phyloP scores from a whole-genome alignment of 495 filamentous ascomycete species.

The Penicillium cosmopolitanum region DNA sequence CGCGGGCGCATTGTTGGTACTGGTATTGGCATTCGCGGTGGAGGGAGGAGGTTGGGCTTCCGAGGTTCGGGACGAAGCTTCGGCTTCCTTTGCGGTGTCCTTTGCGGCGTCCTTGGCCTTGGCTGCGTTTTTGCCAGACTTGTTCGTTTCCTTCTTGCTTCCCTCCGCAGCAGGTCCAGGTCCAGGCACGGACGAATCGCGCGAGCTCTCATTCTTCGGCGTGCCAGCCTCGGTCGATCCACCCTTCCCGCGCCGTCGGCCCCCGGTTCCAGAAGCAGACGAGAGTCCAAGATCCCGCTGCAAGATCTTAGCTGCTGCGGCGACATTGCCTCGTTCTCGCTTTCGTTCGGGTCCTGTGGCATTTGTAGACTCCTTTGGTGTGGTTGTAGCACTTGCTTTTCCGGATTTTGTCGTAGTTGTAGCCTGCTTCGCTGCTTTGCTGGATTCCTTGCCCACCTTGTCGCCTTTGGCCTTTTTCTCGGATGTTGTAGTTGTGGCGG shows the following conservation, averaged over 20 bases:
- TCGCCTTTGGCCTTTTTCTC: slow-evolving; percentile 61
- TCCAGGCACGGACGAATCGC: slow-evolving; percentile 28
- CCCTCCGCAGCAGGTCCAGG: slow-evolving; percentile 28
- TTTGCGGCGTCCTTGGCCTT: slow-evolving; percentile 33
- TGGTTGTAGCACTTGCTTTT: slow-evolving; percentile 32
- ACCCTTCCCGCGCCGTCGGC: slow-evolving; percentile 49
- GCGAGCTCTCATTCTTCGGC: slow-evolving; percentile 30
- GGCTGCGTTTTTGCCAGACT: slow-evolving; percentile 16
- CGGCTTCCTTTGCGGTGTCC: slow-evolving; percentile 12
- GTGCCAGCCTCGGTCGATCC: slow-evolving; percentile 30
- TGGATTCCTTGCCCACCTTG: slow-evolving; percentile 70
- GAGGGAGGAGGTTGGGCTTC: slow-evolving; percentile 33
- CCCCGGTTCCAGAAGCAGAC: slow-evolving; percentile 32
- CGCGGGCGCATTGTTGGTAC: slow-evolving; percentile 30
- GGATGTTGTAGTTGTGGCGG: slow-evolving; percentile 26
- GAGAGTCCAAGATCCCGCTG: slow-evolving; percentile 90
- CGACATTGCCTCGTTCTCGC: slow-evolving; percentile 70
- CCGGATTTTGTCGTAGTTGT: slow-evolving; percentile 40
- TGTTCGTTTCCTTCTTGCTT: slow-evolving; percentile 39
- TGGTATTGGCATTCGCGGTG: slow-evolving; percentile 24
- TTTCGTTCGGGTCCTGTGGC: slow-evolving; percentile 51
- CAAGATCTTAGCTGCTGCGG: slow-evolving; percentile 80
- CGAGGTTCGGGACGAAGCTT: slow-evolving; percentile 32
- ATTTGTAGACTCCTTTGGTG: slow-evolving; percentile 35
- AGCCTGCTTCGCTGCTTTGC: slow-evolving; percentile 78